phyloP scores from a whole-genome alignment of 225 moss, liverwort and hornwort genomes.

The Climacium dendroides region DNA sequence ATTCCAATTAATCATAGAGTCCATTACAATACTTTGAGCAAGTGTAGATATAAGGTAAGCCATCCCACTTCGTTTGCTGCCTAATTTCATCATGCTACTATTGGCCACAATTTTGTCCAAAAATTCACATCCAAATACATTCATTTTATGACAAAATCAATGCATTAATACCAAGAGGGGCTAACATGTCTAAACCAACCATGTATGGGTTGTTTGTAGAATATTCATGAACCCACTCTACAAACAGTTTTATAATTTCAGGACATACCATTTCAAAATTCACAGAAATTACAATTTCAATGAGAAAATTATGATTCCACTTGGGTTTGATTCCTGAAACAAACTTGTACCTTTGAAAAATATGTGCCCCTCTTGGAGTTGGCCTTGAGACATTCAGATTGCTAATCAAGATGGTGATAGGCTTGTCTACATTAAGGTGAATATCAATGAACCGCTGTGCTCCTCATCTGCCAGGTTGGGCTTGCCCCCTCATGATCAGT shows the following conservation, averaged over 20 bases:
- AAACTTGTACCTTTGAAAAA: neutral
- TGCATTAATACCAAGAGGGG: no score
- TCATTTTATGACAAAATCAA: no score
- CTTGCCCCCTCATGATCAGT: neutral
- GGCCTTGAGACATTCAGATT: neutral
- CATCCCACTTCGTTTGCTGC: no score
- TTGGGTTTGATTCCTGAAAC: neutral
- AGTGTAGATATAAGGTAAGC: no score
- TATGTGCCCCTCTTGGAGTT: neutral
- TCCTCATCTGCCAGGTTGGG: neutral
- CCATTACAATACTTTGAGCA: neutral
- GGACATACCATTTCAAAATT: accelerated
- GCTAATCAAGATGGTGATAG: neutral
- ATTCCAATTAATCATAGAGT: neutral
- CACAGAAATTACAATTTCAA: neutral
- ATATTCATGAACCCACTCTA: neutral
- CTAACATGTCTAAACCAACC: no score
- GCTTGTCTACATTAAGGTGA: neutral
- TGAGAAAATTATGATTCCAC: neutral
- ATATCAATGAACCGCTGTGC: neutral
- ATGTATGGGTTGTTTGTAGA: no score
- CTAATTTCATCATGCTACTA: no score
- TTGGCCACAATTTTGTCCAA: no score
- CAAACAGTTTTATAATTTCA: neutral
- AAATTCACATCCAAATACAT: no score